Percentiles rank a stretch among this genome's conserved stretches.
These are phyloP conservation scores for Thelephora aurantiotincta DNA, from an alignment of 768 basidiomycete genomes.

Conservation along the genomic window DNA sequence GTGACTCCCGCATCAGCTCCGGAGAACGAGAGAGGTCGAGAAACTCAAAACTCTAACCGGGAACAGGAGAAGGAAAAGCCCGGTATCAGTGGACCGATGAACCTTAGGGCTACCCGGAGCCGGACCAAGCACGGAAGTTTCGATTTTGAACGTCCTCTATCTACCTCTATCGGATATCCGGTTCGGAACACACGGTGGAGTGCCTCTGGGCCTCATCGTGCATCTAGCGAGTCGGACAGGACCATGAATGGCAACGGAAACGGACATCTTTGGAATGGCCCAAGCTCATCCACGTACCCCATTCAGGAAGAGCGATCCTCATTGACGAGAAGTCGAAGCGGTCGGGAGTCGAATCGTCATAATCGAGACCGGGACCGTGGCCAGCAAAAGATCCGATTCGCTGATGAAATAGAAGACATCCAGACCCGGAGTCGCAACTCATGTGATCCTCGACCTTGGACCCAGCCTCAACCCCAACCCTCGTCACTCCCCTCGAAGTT, in stretches of 20 bases:
- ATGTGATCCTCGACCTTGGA: no score
- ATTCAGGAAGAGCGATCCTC: not conserved
- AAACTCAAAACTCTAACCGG: not conserved
- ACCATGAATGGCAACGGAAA: not conserved
- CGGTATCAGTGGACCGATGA: not conserved
- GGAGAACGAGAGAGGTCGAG: not conserved
- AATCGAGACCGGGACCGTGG: not conserved
- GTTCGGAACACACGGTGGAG: not conserved
- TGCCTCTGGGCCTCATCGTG: not conserved
- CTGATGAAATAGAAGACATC: no score
- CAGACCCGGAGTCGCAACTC: no score
- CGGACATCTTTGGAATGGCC: no score
- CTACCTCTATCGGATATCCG: conserved; percentile 1
- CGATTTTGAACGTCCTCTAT: conserved; percentile 59
- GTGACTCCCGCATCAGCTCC: not conserved
- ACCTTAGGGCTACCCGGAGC: not conserved
- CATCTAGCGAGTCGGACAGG: not conserved
- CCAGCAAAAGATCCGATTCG: no score
- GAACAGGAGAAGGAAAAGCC: not conserved
- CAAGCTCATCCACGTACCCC: not conserved
- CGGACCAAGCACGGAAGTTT: conserved; percentile 57
- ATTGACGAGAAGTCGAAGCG: not conserved
- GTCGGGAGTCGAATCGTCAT: not conserved
- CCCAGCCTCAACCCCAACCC: no score
- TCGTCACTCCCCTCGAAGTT: no score